phyloP scores from a whole-genome alignment of 2,329 filamentous ascomycete genomes.

The Aspergillus persii region DNA sequence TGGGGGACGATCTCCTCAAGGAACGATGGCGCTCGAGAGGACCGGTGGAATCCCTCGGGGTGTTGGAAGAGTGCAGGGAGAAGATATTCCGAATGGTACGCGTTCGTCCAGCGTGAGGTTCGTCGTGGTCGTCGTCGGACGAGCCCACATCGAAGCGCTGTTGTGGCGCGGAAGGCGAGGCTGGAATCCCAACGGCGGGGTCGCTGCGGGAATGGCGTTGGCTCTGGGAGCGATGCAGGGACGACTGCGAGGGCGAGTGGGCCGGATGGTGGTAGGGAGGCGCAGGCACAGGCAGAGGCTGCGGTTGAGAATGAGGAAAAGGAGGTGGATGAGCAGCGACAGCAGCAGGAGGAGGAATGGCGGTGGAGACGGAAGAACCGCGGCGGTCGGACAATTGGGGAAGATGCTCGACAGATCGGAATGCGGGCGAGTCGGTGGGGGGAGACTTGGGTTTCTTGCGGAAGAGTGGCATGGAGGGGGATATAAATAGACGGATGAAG shows the following conservation, averaged over 20 bases:
- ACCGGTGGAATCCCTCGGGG: slow-evolving; percentile 19
- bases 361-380: slow-evolving; percentile 15
- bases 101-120: slow-evolving; percentile 16
- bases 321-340: neutral
- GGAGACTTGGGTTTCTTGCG: slow-evolving; percentile 21
- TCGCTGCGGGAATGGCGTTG: slow-evolving; percentile 22
- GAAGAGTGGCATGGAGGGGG: slow-evolving; percentile 25
- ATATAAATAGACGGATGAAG: neutral
- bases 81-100: slow-evolving; percentile 22
- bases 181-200: slow-evolving; percentile 1
- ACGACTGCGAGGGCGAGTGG: slow-evolving; percentile 7
- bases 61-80: slow-evolving; percentile 17
- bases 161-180: slow-evolving; percentile 2
- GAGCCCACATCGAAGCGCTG: slow-evolving; percentile 24
- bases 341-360: neutral
- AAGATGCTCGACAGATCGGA: slow-evolving; percentile 22
- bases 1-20: slow-evolving; percentile 25
- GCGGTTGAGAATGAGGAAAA: neutral
- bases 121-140: slow-evolving; percentile 8
- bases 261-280: slow-evolving; percentile 5
- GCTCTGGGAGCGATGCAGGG: slow-evolving; percentile 25
- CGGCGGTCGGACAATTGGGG: slow-evolving; percentile 5
- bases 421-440: slow-evolving; percentile 13
- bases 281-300: neutral
- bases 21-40: slow-evolving; percentile 29